phyloP scores from a whole-genome alignment of 2,329 filamentous ascomycete genomes.

The Neodidymelliopsis sp. region DNA sequence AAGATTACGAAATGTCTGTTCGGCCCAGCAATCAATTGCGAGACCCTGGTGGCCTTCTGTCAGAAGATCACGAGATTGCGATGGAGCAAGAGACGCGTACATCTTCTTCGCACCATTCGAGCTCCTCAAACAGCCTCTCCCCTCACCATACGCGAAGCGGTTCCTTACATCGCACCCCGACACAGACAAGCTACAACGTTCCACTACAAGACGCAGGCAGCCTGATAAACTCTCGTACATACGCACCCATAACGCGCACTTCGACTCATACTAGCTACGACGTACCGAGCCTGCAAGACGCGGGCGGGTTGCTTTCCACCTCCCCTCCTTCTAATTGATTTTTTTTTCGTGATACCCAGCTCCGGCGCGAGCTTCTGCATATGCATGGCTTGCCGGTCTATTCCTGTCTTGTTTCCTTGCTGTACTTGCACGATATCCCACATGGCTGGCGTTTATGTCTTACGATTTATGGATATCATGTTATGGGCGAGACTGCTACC shows the following conservation, averaged over 20 bases:
- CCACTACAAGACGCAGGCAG: constrained; percentile 42
- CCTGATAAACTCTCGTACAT: constrained; percentile 27
- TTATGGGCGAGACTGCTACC: constrained; percentile 1
- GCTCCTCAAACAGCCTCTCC: constrained; percentile 21
- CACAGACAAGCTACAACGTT: constrained; percentile 32
- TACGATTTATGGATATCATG: constrained; percentile 25
- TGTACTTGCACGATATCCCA: constrained; percentile 29
- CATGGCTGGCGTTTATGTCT: constrained; percentile 27
- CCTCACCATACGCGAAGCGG: constrained; percentile 17
- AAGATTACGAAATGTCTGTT: constrained; percentile 40
- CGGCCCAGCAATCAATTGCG: constrained; percentile 34
- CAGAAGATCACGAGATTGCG: constrained; percentile 32
- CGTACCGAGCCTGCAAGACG: constrained; percentile 41
- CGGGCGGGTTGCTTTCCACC: constrained; percentile 42
- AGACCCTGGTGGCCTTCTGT: constrained; percentile 36
- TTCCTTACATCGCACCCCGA: constrained; percentile 29
- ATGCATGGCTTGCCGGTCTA: constrained; percentile 30
- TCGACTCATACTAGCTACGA: constrained; percentile 33
- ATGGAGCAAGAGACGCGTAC: constrained; percentile 23
- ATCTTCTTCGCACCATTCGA: constrained; percentile 24
- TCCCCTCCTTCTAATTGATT: constrained; percentile 23
- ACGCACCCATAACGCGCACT: constrained; percentile 28
- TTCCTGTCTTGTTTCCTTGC: constrained; percentile 15
- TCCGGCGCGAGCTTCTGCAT: constrained; percentile 26
- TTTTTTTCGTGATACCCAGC: constrained; percentile 45